Evolutionary conservation across 305 asterid genomes (phyloP), one percentile per base, ranked within the genome.

Genomic region (Vinca major): DNA sequence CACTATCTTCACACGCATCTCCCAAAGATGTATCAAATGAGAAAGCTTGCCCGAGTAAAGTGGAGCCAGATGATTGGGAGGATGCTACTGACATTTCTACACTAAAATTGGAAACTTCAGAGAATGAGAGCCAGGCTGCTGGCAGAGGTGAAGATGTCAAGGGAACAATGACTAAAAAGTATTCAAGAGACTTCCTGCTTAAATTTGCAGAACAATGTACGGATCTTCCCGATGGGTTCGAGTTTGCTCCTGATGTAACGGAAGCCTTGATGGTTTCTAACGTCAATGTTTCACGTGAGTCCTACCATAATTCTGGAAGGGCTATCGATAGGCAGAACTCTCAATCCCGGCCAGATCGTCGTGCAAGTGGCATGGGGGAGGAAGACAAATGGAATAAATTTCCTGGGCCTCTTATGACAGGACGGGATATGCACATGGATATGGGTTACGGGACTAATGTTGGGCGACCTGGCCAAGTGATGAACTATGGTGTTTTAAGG

Each of bases 41-140:
- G 69, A 82, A 81, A 70, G 75, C 74, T 76, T 55, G 78, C 68
- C 82, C 64, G 75, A 73, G 67, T 78, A 87, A 89, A 79, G 76
- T 67, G 33, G 98, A 87, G 80, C 95, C 89, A 40, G 97, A 93
- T 76, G 96, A 93, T 79, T 90, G 97, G 98, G 98, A 93, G 75
- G 96, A 86, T 83, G 95, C 88, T 56, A 90, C 85, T 63, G 95
- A 90, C 74, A 80, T 81, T 58, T 77, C 93, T 70, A 80, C 80
- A 68, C 89, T 91, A 5, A 85, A 86, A 62, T 69, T 82, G 74
- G 88, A 74, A 65, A 73, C 86, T 75, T 73, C 80, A 4, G 80
- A 76, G 37, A 73, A 70, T 53, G 80, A 69, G 65, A 80, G 79
- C 52, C 74, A 74, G 58, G 72, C n/a, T 60, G 62, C 56, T 78